Conservation (phyloP, 2,329 filamentous ascomycete genomes). For the Chrysoporthe puriensis region DNA sequence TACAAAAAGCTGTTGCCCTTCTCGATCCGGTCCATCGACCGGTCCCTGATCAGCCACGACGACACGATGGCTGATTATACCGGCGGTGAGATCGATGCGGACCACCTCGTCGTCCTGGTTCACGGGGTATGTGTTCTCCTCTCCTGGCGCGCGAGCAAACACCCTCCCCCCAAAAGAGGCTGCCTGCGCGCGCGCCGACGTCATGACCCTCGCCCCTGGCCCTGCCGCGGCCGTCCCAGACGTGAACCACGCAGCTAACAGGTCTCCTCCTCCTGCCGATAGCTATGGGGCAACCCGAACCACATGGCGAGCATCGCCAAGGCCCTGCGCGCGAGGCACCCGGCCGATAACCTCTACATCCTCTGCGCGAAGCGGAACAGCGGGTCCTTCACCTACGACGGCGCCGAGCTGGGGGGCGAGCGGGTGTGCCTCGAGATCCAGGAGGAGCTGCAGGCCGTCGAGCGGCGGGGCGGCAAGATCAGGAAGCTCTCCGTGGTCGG, state of each 20-base stretch:
- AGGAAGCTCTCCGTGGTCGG: constrained; percentile 84
- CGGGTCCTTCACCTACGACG: constrained; percentile 73
- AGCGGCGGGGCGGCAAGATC: constrained; percentile 69
- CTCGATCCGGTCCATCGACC: constrained; percentile 40
- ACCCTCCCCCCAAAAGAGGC: not conserved
- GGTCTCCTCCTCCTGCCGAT: not conserved
- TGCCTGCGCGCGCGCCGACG: constrained; percentile 14
- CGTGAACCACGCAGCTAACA: not conserved
- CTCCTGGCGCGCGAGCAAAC: not conserved
- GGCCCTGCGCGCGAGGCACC: constrained; percentile 62
- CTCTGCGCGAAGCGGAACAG: constrained; percentile 74
- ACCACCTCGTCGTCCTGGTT: constrained; percentile 77
- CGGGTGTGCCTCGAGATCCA: constrained; percentile 70
- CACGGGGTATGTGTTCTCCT: constrained; percentile 64
- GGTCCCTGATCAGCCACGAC: constrained; percentile 38
- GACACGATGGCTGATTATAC: constrained; percentile 48
- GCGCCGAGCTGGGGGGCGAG: constrained; percentile 70
- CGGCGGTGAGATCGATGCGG: constrained; percentile 57
- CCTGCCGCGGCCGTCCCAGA: not conserved
- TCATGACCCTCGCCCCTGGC: constrained; percentile 6
- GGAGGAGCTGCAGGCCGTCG: constrained; percentile 61
- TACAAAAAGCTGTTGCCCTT: constrained; percentile 31
- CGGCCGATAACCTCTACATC: constrained; percentile 68
- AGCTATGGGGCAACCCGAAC: constrained; percentile 79
- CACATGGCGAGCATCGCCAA: constrained; percentile 73